Evolutionary conservation across 768 basidiomycete species (phyloP), one percentile per base, ranked within the genome.

Genomic region (Guyanaporus albipodus): DNA sequence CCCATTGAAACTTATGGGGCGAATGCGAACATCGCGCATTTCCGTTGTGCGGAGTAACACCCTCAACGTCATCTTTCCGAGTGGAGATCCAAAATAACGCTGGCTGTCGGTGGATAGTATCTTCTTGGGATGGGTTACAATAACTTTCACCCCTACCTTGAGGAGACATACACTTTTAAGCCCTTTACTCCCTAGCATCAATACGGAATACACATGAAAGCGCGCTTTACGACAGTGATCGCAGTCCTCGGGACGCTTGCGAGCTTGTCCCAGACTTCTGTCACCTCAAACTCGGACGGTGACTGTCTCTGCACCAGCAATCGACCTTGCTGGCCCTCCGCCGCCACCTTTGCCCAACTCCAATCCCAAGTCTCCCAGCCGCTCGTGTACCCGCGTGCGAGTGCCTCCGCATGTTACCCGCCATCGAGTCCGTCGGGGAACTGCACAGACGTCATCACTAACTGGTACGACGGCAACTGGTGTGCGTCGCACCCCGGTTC

Each of bases 301-400:
- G 47, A 41, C 1, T 74, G 72, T 48, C 65, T 67, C 19, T 76
- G 74, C 53, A 61, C 74, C 6, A 72, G 4, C 8, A 46, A 39
- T 6, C 47, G 74, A 23, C 8, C 60, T 1, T 78, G 75, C 55
- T 77, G 75, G 73, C 76, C 76, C 3, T 62, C 55, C n/a, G 38
- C 59, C 0, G 33, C 59, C 2, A 58, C 62, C 1, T 74, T 75
- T 49, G 32, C 60, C 8, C 32, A 48, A 6, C 62, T 77, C 9
- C 50, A 65, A 8, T 53, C 59, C 4, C 58, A 69, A 40, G 40
- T 78, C 22, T 76, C 77, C 1, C 73, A 72, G 28, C 73, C 73
- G 0, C 65, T 78, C 24, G 39, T 79, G 7, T 55, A 63, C 15
- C 77, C 75, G 0, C 36, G 57, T 0, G 73, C 76, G 0, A 66